Base-by-base conservation (phyloP, 768 basidiomycete genomes). In the Leucogyrophana mollusca region DNA sequence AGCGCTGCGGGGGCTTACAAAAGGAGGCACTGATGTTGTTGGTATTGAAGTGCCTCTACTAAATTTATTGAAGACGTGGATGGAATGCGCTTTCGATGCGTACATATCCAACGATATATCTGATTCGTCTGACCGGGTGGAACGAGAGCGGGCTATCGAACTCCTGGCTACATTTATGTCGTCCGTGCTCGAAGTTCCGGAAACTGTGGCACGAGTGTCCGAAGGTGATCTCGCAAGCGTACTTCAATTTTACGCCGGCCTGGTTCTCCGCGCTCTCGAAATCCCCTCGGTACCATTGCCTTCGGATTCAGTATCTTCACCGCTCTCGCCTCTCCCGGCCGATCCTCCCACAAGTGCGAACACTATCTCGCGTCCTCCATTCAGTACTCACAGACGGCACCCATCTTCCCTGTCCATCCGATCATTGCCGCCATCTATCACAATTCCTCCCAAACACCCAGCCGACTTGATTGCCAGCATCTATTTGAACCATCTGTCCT, bases 111-210 rank as follows among this genome's bases (percentile, higher is more conserved):
- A 65, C 25, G 59, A 65, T 48, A 48, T 58, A n/a, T 43, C 64
- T 22, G 65, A 73, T 50, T 63, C 73, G 49, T 45, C 54, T 25
- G 80, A 82, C 36, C 65, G 73, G 35, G 57, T 65, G 4, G 85
- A 89, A 54, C 70, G 82, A 27, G 85, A 90, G 53, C 79, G 81
- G 14, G 79, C 79, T 52, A 66, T 89, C 43, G 78, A 81, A 23
- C 63, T 77, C 32, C 71, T 88, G n/a, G 73, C 81, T 10, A 67
- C 71, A 3, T 82, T 84, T 51, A 71, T 90, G 43, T 69, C 73
- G 4, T 63, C 68, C 13, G 66, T 85, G 16, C 64, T 83, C 3
- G 72, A 72, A 23, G 70, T 73, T 22, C 59, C 71, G 0, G 78
- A 81, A 42, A 79, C 79, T 11, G 70, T 79, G 3, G 78, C 85